Conservation (phyloP, 495 filamentous ascomycete species). For the Podospora bellae-mahoneyi region DNA sequence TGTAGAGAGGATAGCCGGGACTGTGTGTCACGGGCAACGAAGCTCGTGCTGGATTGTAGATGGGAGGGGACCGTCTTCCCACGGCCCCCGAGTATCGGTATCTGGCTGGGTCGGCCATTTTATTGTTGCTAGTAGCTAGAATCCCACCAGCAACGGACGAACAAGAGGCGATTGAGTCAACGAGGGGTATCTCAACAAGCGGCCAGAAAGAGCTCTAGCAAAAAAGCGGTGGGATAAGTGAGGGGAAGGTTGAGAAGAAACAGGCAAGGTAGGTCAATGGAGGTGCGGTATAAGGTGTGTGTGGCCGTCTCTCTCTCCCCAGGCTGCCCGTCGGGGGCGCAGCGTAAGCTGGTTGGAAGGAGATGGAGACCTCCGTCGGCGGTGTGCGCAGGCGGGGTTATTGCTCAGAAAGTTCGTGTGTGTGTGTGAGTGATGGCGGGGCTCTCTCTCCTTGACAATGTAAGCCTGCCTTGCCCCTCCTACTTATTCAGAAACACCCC, state of each 20-base stretch:
- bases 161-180: not conserved
- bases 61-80: slow-evolving; percentile 42
- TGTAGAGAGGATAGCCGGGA: slow-evolving; percentile 42
- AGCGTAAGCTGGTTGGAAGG: slow-evolving; percentile 8
- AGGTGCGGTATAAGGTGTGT: slow-evolving; percentile 5
- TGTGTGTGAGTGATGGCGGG: slow-evolving; percentile 10
- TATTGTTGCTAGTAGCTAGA: slow-evolving; percentile 1
- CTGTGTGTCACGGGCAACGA: slow-evolving; percentile 44
- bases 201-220: slow-evolving; percentile 1
- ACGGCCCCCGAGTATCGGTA: slow-evolving; percentile 33
- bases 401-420: not conserved
- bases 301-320: not conserved
- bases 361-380: slow-evolving; percentile 3
- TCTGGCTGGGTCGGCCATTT: slow-evolving; percentile 43
- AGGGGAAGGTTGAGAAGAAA: slow-evolving; percentile 1
- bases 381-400: slow-evolving; percentile 18
- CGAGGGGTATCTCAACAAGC: slow-evolving; percentile 7
- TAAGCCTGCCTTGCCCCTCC: not conserved
- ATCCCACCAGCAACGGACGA: not conserved
- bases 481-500: not conserved
- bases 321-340: slow-evolving; percentile 21
- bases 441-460: not conserved
- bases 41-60: slow-evolving; percentile 46
- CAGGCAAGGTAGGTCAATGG: not conserved
- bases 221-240: slow-evolving; percentile 9